Evolutionary conservation across 257 asterid species (phyloP).

Genomic region (Gentiana dahurica): DNA sequence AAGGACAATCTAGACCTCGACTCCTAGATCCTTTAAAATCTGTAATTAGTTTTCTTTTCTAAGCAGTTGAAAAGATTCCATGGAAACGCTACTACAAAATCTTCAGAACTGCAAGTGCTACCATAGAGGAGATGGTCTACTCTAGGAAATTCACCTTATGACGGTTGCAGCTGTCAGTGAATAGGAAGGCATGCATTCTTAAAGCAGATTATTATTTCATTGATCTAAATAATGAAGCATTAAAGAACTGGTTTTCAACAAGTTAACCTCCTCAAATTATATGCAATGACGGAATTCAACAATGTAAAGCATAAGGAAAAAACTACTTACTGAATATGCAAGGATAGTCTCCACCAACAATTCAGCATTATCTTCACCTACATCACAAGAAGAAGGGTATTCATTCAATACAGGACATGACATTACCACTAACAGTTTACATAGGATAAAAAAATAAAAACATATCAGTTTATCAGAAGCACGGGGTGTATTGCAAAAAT

Average conservation of each 20-base stretch:
- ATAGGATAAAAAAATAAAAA: not conserved
- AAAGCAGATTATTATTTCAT: too few relatives aligned
- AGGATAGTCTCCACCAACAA: constrained; percentile 65
- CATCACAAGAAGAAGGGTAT: not conserved
- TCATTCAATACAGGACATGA: not conserved
- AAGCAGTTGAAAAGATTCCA: too few relatives aligned
- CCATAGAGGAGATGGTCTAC: too few relatives aligned
- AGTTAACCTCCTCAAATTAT: not conserved
- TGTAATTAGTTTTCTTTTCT: too few relatives aligned
- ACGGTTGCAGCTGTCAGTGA: too few relatives aligned
- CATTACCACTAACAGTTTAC: too few relatives aligned
- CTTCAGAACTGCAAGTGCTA: too few relatives aligned
- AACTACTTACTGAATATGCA: constrained; percentile 56
- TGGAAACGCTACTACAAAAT: too few relatives aligned
- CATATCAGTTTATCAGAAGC: not conserved
- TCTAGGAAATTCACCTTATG: too few relatives aligned
- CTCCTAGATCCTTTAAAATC: too few relatives aligned
- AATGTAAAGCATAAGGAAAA: not conserved
- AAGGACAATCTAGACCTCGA: too few relatives aligned
- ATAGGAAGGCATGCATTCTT: too few relatives aligned
- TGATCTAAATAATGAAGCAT: not conserved
- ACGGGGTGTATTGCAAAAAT: not conserved
- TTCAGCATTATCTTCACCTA: constrained; percentile 69
- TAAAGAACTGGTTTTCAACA: not conserved
- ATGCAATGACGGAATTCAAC: not conserved